These are phyloP conservation scores for Russula sp. DNA, from an alignment of 768 basidiomycete species.

Conservation along the genomic window DNA sequence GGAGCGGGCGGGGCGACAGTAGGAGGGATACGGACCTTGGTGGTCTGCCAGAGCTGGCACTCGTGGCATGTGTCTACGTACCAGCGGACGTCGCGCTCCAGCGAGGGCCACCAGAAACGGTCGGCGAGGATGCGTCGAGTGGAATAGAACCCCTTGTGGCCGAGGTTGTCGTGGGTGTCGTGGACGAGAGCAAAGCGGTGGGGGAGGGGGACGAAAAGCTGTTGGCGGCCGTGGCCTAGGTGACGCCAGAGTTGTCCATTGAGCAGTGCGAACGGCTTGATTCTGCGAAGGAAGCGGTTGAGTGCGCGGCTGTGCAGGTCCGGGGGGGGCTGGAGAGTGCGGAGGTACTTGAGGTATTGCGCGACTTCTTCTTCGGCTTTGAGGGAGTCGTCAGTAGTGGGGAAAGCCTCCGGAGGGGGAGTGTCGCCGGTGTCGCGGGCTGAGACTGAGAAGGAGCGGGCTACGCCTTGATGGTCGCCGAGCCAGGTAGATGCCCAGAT, in stretches of 20 bases:
- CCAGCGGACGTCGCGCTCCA: no score
- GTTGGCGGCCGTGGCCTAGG: no score
- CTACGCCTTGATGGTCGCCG: no score
- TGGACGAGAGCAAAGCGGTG: not conserved
- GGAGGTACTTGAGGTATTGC: no score
- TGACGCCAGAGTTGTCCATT: no score
- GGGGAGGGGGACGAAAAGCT: not conserved
- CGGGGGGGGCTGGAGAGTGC: not conserved
- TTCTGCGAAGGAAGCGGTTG: not conserved
- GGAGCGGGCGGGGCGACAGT: not conserved
- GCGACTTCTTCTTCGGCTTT: no score
- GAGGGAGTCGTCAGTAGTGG: no score
- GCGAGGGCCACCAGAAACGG: no score
- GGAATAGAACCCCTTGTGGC: not conserved
- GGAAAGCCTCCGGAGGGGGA: no score
- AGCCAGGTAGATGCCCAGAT: not conserved
- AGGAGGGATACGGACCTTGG: not conserved
- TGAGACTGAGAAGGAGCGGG: no score
- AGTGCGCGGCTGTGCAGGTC: not conserved
- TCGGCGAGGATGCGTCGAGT: no score
- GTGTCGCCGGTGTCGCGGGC: no score
- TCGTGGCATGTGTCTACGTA: not conserved
- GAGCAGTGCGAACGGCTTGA: not conserved
- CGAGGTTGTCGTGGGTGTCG: not conserved
- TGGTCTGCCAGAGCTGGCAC: not conserved